Evolutionary conservation across 352 stramenopile species (phyloP).

Genomic region (Elongisporangium anandrum): DNA sequence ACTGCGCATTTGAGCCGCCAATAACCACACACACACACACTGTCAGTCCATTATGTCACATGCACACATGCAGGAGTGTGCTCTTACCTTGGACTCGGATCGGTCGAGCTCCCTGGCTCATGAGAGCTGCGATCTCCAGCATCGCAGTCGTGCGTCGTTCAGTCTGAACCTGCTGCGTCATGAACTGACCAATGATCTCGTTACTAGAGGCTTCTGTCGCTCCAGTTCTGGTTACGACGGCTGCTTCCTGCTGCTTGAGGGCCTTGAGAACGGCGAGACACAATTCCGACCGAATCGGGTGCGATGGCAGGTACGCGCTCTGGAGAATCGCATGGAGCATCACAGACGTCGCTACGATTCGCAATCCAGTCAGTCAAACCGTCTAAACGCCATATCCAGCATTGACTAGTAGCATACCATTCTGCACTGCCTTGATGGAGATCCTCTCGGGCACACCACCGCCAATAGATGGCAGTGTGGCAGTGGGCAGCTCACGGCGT

Average conservation of each 20-base stretch:
- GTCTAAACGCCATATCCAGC: too few relatives aligned
- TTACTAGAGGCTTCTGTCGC: not conserved
- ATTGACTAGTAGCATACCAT: too few relatives aligned
- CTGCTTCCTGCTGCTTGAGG: slow-evolving; percentile 6
- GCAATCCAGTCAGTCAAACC: slow-evolving; percentile 8
- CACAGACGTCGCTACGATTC: slow-evolving; percentile 22
- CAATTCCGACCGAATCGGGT: slow-evolving; percentile 40
- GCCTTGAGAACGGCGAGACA: slow-evolving; percentile 24
- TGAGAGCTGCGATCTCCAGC: slow-evolving; percentile 23
- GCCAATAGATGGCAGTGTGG: slow-evolving; percentile 24
- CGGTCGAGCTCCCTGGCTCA: slow-evolving; percentile 21
- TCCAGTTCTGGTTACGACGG: slow-evolving; percentile 3
- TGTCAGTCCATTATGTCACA: slow-evolving; percentile 2
- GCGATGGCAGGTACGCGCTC: slow-evolving; percentile 40
- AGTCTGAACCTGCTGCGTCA: slow-evolving; percentile 18
- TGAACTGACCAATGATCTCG: slow-evolving; percentile 13
- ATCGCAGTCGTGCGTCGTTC: slow-evolving; percentile 17
- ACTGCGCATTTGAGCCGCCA: slow-evolving; percentile 16
- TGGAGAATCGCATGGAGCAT: slow-evolving; percentile 41
- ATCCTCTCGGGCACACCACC: slow-evolving; percentile 2
- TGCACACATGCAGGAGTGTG: too few relatives aligned
- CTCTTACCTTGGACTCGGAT: slow-evolving; percentile 44
- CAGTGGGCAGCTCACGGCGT: slow-evolving; percentile 24
- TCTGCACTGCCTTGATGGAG: slow-evolving; percentile 5
- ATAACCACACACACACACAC: not conserved